Conservation (phyloP, 805 yeast genomes). For the Myxozyma nipponensis region DNA sequence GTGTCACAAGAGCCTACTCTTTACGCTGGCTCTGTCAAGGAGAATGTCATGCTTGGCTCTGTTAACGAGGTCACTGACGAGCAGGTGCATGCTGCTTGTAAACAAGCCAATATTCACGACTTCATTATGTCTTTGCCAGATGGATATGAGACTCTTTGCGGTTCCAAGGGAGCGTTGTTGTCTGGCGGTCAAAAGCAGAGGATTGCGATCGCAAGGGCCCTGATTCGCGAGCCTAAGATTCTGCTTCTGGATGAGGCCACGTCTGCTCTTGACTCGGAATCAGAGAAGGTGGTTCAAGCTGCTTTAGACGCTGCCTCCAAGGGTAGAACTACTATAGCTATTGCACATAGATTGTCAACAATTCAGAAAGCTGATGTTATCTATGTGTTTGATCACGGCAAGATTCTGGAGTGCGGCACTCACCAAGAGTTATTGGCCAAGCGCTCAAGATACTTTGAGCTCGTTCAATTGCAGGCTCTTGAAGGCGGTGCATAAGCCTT, state of each 20-base stretch:
- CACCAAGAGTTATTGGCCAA: conserved; percentile 46
- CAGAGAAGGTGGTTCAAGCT: conserved; percentile 71
- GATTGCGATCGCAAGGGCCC: conserved; percentile 70
- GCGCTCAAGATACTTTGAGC: conserved; percentile 39
- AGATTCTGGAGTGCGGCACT: conserved; percentile 56
- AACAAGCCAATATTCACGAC: conserved; percentile 56
- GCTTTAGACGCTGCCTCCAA: conserved; percentile 65
- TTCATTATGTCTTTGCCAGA: conserved; percentile 55
- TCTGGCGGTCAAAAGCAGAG: conserved; percentile 80
- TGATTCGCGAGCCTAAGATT: conserved; percentile 61
- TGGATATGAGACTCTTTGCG: conserved; percentile 56
- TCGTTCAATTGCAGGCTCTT: conserved; percentile 43
- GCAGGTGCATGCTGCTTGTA: conserved; percentile 46
- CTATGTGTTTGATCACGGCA: conserved; percentile 58
- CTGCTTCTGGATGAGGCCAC: conserved; percentile 68
- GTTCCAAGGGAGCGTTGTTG: conserved; percentile 53
- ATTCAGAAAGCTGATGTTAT: conserved; percentile 61
- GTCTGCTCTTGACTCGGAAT: conserved; percentile 61
- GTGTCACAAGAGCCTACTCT: conserved; percentile 63
- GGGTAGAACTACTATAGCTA: conserved; percentile 75
- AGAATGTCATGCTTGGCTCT: conserved; percentile 53
- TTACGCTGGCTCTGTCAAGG: conserved; percentile 52
- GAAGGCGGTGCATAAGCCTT: conserved; percentile 22
- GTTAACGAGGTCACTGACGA: conserved; percentile 40
- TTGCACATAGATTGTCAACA: conserved; percentile 78